Evolutionary conservation across 2,329 filamentous ascomycete species (phyloP).

Genomic region (Botrytis hyacinthi): DNA sequence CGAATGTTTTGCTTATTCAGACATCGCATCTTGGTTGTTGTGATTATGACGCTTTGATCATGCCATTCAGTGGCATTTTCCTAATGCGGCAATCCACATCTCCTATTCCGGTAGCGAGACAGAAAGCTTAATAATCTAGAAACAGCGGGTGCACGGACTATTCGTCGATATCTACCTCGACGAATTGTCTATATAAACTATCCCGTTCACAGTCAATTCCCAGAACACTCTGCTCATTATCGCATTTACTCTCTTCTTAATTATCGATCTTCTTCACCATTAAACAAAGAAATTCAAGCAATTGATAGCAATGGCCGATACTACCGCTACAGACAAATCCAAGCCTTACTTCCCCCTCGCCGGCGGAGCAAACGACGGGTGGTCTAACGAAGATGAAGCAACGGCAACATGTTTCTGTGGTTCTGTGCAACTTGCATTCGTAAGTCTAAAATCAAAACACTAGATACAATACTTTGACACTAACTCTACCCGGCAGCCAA

Average conservation of each 20-base stretch:
- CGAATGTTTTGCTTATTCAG: neutral
- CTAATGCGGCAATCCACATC: neutral
- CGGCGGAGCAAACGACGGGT: slow-evolving; percentile 44
- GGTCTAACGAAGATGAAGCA: slow-evolving; percentile 47
- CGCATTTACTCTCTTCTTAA: neutral
- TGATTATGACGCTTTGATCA: neutral
- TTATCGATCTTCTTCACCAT: neutral
- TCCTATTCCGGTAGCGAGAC: slow-evolving; percentile 13
- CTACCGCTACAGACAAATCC: neutral
- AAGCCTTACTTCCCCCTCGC: slow-evolving; percentile 43
- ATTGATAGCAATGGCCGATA: neutral
- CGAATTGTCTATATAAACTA: neutral
- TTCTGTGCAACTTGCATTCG: slow-evolving; percentile 52
- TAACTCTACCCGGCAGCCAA: slow-evolving; percentile 41
- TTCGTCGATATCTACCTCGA: neutral
- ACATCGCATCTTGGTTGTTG: too few relatives aligned
- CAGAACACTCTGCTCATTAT: neutral
- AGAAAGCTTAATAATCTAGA: neutral
- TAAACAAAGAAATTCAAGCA: too few relatives aligned
- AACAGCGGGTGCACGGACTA: neutral
- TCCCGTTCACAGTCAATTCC: too few relatives aligned
- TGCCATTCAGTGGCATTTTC: neutral
- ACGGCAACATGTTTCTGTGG: slow-evolving; percentile 61
- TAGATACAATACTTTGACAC: neutral
- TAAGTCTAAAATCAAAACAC: slow-evolving; percentile 37